Percentiles rank a stretch among this genome's conserved stretches.
Conservation (phyloP, 2,329 filamentous ascomycete genomes). For the Cladosporium sp. region DNA sequence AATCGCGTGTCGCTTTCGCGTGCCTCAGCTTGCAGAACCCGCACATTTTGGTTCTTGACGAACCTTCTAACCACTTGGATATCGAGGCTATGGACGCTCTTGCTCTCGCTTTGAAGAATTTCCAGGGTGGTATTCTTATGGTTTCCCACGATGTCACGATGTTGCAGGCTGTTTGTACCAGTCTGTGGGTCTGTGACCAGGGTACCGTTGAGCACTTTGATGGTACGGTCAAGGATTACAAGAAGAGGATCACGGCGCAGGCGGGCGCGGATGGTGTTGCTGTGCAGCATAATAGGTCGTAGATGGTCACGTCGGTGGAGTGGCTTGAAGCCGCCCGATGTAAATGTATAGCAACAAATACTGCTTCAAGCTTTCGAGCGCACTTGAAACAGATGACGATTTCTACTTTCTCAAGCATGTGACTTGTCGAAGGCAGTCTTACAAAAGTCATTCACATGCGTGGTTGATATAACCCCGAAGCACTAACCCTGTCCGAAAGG, state of each 20-base stretch:
- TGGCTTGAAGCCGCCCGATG: no score
- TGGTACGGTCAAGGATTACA: conserved; percentile 93
- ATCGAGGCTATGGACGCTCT: conserved; percentile 99
- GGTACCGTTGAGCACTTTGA: conserved; percentile 95
- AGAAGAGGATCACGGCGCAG: conserved; percentile 90
- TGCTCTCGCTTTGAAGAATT: conserved; percentile 74
- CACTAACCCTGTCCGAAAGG: neutral
- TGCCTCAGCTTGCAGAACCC: conserved; percentile 90
- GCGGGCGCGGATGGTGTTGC: conserved; percentile 81
- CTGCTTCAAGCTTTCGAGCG: no score
- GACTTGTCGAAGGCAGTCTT: no score
- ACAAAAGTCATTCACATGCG: no score
- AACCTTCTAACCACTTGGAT: conserved; percentile 97
- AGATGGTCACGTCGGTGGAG: no score
- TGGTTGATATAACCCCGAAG: neutral
- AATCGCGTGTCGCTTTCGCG: conserved; percentile 97
- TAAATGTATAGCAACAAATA: no score
- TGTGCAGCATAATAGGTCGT: conserved; percentile 26
- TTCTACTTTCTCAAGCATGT: no score
- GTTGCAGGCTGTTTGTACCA: conserved; percentile 92
- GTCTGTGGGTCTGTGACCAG: conserved; percentile 92
- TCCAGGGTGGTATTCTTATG: conserved; percentile 95
- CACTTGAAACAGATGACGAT: no score
- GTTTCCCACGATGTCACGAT: conserved; percentile 99
- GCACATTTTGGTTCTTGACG: conserved; percentile 95